Evolutionary conservation across 176 grass and related monocot species (phyloP).

Genomic region (Eleusine coracana): DNA sequence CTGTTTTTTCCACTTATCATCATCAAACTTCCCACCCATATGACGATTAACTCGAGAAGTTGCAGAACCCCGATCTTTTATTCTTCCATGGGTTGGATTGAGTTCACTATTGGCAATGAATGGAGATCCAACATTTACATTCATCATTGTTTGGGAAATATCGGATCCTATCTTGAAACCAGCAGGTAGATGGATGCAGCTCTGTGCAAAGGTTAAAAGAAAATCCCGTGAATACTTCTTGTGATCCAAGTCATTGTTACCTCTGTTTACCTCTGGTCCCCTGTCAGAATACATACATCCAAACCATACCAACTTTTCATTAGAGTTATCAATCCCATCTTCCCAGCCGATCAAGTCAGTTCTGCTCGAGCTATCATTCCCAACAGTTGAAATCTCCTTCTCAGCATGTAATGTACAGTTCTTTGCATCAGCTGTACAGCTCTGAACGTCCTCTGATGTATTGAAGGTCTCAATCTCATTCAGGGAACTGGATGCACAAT

Average conservation of each 20-base stretch:
- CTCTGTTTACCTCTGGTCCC: conserved; percentile 29
- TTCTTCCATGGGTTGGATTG: conserved; percentile 46
- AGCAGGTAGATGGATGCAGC: conserved; percentile 51
- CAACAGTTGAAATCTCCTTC: conserved; percentile 31
- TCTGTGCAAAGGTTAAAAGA: conserved; percentile 64
- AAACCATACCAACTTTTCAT: conserved; percentile 46
- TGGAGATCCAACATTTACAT: conserved; percentile 3
- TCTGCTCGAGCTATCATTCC: conserved; percentile 43
- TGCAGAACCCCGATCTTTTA: conserved; percentile 44
- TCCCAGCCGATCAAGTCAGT: conserved; percentile 60
- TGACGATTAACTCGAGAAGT: conserved; percentile 35
- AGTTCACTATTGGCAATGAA: conserved; percentile 43
- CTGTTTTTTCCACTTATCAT: conserved; percentile 61
- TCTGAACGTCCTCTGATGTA: conserved; percentile 27
- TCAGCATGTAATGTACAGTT: conserved; percentile 33
- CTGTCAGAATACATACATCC: neutral
- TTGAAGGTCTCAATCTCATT: conserved; percentile 47
- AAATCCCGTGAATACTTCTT: conserved; percentile 79
- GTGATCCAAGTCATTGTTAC: conserved; percentile 27
- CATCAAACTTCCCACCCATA: conserved; percentile 46
- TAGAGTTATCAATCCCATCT: conserved; percentile 52
- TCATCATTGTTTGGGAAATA: conserved; percentile 51
- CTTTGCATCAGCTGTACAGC: conserved; percentile 29
- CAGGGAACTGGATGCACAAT: conserved; percentile 50
- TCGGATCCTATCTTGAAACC: conserved; percentile 66